Base-by-base conservation (phyloP, 495 filamentous ascomycete species). In the Penicillium nucicola region DNA sequence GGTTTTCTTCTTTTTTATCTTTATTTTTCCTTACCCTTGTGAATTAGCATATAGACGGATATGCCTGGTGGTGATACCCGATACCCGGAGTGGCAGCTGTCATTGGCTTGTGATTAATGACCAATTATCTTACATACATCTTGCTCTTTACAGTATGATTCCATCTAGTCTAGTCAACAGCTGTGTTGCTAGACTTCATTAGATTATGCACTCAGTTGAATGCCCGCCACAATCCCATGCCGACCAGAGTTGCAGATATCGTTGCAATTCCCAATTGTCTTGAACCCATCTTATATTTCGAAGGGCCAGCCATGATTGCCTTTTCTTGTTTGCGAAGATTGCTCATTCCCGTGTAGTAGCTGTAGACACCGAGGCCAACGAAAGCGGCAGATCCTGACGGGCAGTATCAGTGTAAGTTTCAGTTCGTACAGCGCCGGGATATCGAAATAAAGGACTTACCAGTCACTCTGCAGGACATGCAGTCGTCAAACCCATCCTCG, bases 351-450 rank as follows among this genome's bases (percentile, higher is more conserved):
- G 87, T 90, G 49, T 83, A 75, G 69, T 92, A 95, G 62, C 83
- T 91, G 74, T 95, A 97, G 5, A 80, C 82, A 12, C 89, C 92
- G 40, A 97, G 84, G n/a, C 91, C 92, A 37, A 93, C 74, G 55
- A 97, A 96, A 13, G 88, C 91, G 28, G 84, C 80, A 45, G 85
- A 84, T 15, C 92, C 92, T 95, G 52, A 25, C 31, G 17, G 14
- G 38, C 3, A 4, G 19, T 22, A 53, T 67, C 37, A 61, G 44
- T 20, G 51, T 28, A 4, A 22, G 12, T 28, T 32, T 1, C 12
- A 32, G 12, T 31, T 11, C 5, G n/a, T 32, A 46, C 18, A 11
- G 33, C 2, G 3, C 13, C 28, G 13, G 4, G 8, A 18, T 6
- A 15, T 1, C 28, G 22, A 20, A 36, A 41, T 22, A 56, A 39